Conservation (phyloP, 805 yeast species). For the Starmerella bombi region DNA sequence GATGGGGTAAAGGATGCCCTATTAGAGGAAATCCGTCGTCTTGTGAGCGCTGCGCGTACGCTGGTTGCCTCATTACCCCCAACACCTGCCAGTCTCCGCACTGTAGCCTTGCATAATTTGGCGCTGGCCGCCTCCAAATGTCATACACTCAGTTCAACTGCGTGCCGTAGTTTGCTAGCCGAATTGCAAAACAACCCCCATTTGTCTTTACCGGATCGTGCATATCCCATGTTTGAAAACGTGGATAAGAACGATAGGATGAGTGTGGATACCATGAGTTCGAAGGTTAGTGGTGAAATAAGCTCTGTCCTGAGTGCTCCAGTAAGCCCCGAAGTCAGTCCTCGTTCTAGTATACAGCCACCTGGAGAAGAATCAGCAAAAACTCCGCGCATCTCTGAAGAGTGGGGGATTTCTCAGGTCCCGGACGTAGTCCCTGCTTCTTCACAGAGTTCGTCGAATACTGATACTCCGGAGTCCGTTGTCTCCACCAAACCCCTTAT, state of each 20-base stretch:
- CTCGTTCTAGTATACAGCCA: not conserved
- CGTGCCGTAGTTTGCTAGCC: slow-evolving; percentile 13
- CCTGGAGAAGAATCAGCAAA: not conserved
- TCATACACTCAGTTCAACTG: slow-evolving; percentile 20
- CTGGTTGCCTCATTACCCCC: slow-evolving; percentile 25
- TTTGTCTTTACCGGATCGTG: slow-evolving; percentile 22
- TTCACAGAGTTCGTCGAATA: no score
- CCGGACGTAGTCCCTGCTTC: no score
- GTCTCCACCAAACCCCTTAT: not conserved
- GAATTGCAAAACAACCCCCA: slow-evolving; percentile 24
- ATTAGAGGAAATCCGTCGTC: slow-evolving; percentile 25
- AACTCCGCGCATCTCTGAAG: not conserved
- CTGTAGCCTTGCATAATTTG: slow-evolving; percentile 21
- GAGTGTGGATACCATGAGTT: slow-evolving; percentile 4
- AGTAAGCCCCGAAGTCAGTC: not conserved
- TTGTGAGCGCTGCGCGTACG: slow-evolving; percentile 29
- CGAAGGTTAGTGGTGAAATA: not conserved
- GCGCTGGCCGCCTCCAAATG: slow-evolving; percentile 26
- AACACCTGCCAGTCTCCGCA: slow-evolving; percentile 13
- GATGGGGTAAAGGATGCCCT: slow-evolving; percentile 27
- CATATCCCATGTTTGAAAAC: slow-evolving; percentile 21
- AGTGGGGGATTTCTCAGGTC: no score
- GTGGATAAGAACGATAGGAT: not conserved
- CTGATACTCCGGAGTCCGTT: no score
- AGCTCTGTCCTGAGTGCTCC: not conserved